Evolutionary conservation across 345 rosid genomes (phyloP).

Genomic region (Linum lewisii): DNA sequence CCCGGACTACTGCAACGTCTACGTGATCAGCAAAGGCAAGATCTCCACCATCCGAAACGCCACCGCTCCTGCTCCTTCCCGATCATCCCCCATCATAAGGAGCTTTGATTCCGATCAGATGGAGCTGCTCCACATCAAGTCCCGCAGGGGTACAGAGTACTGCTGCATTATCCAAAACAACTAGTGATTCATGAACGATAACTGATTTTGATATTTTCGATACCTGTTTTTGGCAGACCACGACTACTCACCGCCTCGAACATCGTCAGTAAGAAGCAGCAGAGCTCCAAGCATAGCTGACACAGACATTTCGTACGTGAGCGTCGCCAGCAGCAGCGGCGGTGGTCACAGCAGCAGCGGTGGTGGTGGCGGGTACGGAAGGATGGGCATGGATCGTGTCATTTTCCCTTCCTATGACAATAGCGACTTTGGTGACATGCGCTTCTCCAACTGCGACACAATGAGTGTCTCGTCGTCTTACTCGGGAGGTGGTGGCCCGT

Average conservation of each 20-base stretch:
- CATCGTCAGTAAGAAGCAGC: neutral
- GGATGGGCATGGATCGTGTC: neutral
- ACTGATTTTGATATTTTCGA: too few species aligned
- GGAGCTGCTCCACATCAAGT: neutral
- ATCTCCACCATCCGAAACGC: neutral
- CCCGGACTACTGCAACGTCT: neutral
- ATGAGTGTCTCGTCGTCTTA: neutral
- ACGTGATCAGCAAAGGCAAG: neutral
- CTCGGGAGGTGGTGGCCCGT: neutral
- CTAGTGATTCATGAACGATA: too few species aligned
- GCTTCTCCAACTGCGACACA: neutral
- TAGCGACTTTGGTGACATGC: neutral
- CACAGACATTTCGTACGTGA: neutral
- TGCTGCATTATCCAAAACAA: too few species aligned
- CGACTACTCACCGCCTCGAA: too few species aligned
- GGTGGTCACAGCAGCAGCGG: too few species aligned
- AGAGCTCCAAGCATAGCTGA: neutral
- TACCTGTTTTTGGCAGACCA: too few species aligned
- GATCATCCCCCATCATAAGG: neutral
- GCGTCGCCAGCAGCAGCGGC: neutral
- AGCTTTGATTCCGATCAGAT: neutral
- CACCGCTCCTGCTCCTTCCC: neutral
- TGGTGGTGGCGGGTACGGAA: too few species aligned
- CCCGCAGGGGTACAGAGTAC: too few species aligned
- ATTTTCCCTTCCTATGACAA: neutral